Evolutionary conservation across 768 basidiomycete species (phyloP).

Genomic region (Fibroporia radiculosa): DNA sequence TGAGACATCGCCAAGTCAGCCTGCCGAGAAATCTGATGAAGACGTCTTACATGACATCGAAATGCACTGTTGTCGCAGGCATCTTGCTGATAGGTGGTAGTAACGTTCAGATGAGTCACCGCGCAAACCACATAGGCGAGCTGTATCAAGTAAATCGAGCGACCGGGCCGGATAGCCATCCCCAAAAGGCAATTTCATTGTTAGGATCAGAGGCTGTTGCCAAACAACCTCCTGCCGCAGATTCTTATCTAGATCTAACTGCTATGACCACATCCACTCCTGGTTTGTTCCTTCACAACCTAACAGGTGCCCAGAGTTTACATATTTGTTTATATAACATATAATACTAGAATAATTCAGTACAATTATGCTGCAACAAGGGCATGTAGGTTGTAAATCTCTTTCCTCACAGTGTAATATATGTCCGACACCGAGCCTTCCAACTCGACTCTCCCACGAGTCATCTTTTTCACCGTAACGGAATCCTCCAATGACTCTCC

Average conservation of each 20-base stretch:
- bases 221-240: slow-evolving; percentile 11
- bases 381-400: slow-evolving; percentile 88
- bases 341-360: neutral
- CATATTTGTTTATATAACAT: neutral
- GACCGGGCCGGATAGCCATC: too few relatives aligned
- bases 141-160: too few relatives aligned
- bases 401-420: slow-evolving; percentile 83
- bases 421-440: slow-evolving; percentile 86
- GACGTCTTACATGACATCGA: slow-evolving; percentile 27
- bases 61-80: slow-evolving; percentile 28
- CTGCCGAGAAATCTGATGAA: neutral
- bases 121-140: too few relatives aligned
- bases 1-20: slow-evolving; percentile 17
- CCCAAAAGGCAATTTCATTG: too few relatives aligned
- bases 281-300: too few relatives aligned
- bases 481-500: slow-evolving; percentile 49
- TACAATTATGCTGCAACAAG: slow-evolving; percentile 55
- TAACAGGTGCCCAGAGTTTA: too few relatives aligned
- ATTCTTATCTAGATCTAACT: too few relatives aligned
- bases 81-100: too few relatives aligned
- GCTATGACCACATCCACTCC: too few relatives aligned
- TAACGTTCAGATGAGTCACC: neutral
- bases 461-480: slow-evolving; percentile 86
- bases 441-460: slow-evolving; percentile 76
- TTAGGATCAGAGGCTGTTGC: slow-evolving; percentile 23